Conservation (phyloP, 2,329 filamentous ascomycete genomes). For the Monilinia aucupariae region DNA sequence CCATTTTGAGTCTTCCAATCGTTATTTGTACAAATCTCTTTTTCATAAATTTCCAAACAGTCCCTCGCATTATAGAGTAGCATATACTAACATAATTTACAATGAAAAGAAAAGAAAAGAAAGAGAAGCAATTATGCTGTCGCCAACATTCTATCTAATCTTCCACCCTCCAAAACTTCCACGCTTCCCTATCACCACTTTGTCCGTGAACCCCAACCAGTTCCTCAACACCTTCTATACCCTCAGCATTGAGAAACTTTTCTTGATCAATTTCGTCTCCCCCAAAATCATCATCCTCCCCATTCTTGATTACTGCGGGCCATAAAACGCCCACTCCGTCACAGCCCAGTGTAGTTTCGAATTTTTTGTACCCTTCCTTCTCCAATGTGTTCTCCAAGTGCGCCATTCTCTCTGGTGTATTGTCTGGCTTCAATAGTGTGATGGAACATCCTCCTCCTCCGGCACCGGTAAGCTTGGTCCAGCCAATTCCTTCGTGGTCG, state of each 20-base stretch:
- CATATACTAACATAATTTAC: constrained; percentile 12
- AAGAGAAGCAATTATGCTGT: constrained; percentile 20
- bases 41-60: background rate
- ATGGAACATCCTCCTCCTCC: constrained; percentile 96
- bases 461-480: constrained; percentile 95
- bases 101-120: background rate
- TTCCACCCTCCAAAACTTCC: constrained; percentile 79
- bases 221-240: constrained; percentile 77
- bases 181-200: constrained; percentile 66
- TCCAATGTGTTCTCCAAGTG: constrained; percentile 61
- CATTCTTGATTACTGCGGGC: constrained; percentile 85
- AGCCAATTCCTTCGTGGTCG: constrained; percentile 83
- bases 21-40: background rate
- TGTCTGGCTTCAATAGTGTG: constrained; percentile 70
- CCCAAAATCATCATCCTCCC: constrained; percentile 68
- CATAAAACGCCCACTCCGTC: constrained; percentile 92
- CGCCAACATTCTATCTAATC: constrained; percentile 30
- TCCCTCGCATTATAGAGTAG: constrained; percentile 3
- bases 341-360: constrained; percentile 84
- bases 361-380: constrained; percentile 72
- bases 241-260: constrained; percentile 77
- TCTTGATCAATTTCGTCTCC: constrained; percentile 92
- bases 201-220: constrained; percentile 74
- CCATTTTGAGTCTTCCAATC: background rate
- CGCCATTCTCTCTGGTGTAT: constrained; percentile 50